Evolutionary conservation across 345 rosid genomes (phyloP).

Genomic region (Dimocarpus longan): DNA sequence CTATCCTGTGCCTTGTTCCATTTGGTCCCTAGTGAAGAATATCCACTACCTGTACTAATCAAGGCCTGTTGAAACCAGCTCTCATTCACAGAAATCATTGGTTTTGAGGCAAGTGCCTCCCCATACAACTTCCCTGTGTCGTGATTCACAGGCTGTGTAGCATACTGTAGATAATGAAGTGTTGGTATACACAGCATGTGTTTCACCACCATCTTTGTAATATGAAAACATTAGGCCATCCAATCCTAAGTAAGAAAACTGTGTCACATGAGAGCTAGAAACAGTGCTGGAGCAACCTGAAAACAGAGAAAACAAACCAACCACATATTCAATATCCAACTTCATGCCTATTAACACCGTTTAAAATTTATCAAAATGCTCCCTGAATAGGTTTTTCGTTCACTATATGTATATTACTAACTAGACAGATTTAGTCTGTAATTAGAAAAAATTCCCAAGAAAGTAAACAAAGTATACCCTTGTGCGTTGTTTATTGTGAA

Average conservation of each 20-base stretch:
- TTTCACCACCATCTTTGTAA: slow-evolving; percentile 22
- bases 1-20: slow-evolving; percentile 29
- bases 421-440: too few species aligned
- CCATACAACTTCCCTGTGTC: slow-evolving; percentile 41
- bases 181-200: slow-evolving; percentile 36
- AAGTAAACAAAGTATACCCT: too few species aligned
- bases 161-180: slow-evolving; percentile 29
- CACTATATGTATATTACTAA: too few species aligned
- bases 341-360: too few species aligned
- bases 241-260: slow-evolving; percentile 33
- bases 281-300: slow-evolving; percentile 47
- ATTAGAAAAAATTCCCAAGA: too few species aligned
- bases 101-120: slow-evolving; percentile 23
- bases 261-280: slow-evolving; percentile 34
- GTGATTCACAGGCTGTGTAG: slow-evolving; percentile 40
- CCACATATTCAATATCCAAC: not conserved
- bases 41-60: slow-evolving; percentile 21
- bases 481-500: too few species aligned
- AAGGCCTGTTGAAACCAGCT: slow-evolving; percentile 35
- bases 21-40: slow-evolving; percentile 25
- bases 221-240: slow-evolving; percentile 42
- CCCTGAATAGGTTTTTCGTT: too few species aligned
- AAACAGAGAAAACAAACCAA: not conserved
- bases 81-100: slow-evolving; percentile 18
- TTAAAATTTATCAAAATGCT: too few species aligned